Evolutionary conservation across 73 alveolate genomes (phyloP).

Genomic region (Stentor coeruleus): DNA sequence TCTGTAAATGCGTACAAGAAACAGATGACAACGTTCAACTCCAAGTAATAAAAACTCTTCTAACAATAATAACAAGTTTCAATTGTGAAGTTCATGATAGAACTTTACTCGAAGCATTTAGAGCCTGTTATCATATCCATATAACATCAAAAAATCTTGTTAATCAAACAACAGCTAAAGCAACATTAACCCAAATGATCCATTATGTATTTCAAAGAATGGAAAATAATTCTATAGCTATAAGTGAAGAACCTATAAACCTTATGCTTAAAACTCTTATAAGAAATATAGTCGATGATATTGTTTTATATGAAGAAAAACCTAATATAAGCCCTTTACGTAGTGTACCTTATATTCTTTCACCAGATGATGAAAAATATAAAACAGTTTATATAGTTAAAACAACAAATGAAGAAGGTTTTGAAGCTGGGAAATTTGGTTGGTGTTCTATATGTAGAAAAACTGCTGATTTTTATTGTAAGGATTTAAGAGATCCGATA

Average conservation of each 20-base stretch:
- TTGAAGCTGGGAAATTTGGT: constrained; percentile 88
- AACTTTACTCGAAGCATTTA: constrained; percentile 56
- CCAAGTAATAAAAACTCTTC: constrained; percentile 55
- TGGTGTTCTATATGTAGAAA: constrained; percentile 96
- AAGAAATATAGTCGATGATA: constrained; percentile 67
- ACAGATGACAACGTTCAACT: constrained; percentile 63
- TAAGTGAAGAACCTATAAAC: constrained; percentile 24
- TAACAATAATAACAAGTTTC: constrained; percentile 53
- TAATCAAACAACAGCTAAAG: constrained; percentile 54
- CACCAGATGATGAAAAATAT: constrained; percentile 42
- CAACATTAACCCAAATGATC: constrained; percentile 63
- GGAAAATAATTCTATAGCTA: constrained; percentile 48
- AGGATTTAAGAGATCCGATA: constrained; percentile 85
- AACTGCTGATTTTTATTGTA: constrained; percentile 87
- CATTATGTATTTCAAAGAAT: constrained; percentile 52
- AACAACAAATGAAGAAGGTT: constrained; percentile 73
- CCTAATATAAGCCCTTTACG: constrained; percentile 26
- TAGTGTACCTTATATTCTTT: constrained; percentile 40
- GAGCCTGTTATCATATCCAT: constrained; percentile 71
- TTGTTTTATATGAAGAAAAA: constrained; percentile 36
- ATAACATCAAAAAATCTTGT: constrained; percentile 35
- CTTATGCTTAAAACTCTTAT: neutral
- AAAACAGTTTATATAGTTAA: constrained; percentile 53
- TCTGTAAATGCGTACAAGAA: constrained; percentile 57
- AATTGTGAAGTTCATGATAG: constrained; percentile 60